These are phyloP conservation scores for Saccharomycopsis javanensis DNA, from an alignment of 805 yeast species.

Conservation along the genomic window DNA sequence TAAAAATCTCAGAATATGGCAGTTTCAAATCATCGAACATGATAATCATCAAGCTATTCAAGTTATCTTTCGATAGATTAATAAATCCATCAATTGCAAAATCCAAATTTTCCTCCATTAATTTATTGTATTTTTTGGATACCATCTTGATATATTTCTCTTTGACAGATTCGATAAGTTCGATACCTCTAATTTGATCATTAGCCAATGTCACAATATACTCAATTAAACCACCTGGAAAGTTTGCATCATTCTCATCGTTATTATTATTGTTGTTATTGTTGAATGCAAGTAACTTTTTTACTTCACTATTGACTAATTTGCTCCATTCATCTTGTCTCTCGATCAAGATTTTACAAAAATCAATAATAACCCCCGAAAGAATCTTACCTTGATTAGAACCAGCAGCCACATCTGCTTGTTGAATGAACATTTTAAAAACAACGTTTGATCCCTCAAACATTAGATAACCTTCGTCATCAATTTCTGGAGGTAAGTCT, in stretches of 20 bases:
- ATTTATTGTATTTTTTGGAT: slow-evolving; percentile 49
- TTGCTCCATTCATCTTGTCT: slow-evolving; percentile 57
- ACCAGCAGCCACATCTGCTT: slow-evolving; percentile 78
- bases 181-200: slow-evolving; percentile 69
- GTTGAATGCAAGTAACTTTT: slow-evolving; percentile 25
- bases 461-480: slow-evolving; percentile 53
- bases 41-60: slow-evolving; percentile 44
- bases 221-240: slow-evolving; percentile 72
- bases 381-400: slow-evolving; percentile 73
- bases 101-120: slow-evolving; percentile 48
- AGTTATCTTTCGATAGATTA: slow-evolving; percentile 57
- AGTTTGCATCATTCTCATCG: slow-evolving; percentile 25
- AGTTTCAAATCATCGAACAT: slow-evolving; percentile 63
- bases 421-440: slow-evolving; percentile 78
- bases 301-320: slow-evolving; percentile 45
- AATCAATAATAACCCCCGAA: slow-evolving; percentile 67
- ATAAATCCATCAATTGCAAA: slow-evolving; percentile 74
- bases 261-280: slow-evolving; percentile 27
- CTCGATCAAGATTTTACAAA: slow-evolving; percentile 47
- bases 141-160: slow-evolving; percentile 57
- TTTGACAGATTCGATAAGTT: slow-evolving; percentile 59
- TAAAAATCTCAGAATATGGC: slow-evolving; percentile 52
- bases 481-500: slow-evolving; percentile 62
- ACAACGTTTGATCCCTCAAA: slow-evolving; percentile 73
- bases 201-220: slow-evolving; percentile 77